Base-by-base conservation (phyloP, 139 green algal species). In the Zygnema circumcarinatum region DNA sequence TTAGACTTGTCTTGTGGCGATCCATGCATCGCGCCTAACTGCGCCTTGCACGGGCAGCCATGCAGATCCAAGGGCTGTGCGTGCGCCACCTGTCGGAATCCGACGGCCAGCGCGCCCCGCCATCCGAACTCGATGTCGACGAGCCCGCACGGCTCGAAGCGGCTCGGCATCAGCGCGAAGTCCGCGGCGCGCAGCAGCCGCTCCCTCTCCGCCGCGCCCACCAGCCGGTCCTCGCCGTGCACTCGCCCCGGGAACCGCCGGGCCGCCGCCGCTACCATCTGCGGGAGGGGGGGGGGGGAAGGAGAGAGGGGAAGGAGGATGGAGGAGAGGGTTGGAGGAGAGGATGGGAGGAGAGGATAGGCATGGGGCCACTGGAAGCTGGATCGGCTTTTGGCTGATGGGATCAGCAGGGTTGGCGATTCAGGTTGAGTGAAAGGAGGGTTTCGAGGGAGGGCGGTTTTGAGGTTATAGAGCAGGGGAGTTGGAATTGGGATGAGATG, bases 101-200 rank as follows among this genome's bases (percentile, higher is more conserved):
- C 79, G 11, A 42, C 39, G 0, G 38, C 79, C 1, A 85, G 22
- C 20, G 79, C 38, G 40, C 79, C 79, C 1, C 41, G 22, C 79
- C 79, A 85, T 1, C 35, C 79, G 38, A 85, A 85, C 79, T 85
- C 79, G 22, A 85, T 52, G 41, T 85, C 79, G 29, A 52, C 41
- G 38, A 85, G n/a, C 25, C 79, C 79, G 40, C 79, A 85, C 2
- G 79, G 79, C 79, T 85, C 79, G 29, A 85, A 85, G 79, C 79
- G 79, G 79, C 79, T 85, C 31, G 79, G 79, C 79, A 85, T 36
- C 39, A 85, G 79, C 21, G 62, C 79, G 62, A 85, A 85, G 79
- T 85, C 79, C 21, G 79, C 79, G 69, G 35, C 69, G 7, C 69
- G 7, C 69, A 78, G 3, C 69, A 78, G 69, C 69, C 35, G 7